Base-by-base conservation (phyloP, 805 yeast genomes). In the Wickerhamiella musiphila region DNA sequence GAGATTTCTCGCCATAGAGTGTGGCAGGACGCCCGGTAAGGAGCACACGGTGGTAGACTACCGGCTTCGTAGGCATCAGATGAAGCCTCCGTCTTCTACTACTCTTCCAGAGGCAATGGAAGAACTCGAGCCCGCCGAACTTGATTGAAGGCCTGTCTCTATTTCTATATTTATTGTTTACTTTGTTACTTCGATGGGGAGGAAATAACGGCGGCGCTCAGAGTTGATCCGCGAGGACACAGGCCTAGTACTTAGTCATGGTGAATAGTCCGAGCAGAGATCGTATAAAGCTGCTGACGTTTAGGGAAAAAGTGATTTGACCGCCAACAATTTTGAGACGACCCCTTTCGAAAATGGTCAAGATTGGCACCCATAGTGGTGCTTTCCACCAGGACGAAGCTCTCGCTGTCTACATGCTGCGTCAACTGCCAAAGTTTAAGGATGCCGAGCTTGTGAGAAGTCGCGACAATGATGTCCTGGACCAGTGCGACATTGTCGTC, bases 361-460 rank as follows among this genome's bases (percentile, higher is more conserved):
- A 69, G 47, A 78, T 84, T 35, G 86, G 94, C 49, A 84, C 94
- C 9, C 61, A 52, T 37, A 47, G 47, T 30, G 98, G 98, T 6
- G 67, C 83, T 0, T 90, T 90, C 64, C 98, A 90, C 51, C 96
- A 96, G 8, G 98, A 90, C 54, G 98, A 90, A 54, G 73, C 93
- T 8, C 65, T 90, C 32, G 98, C 96, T 2, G 94, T 86, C 3
- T 84, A 66, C 53, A 72, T 90, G 76, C 60, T 90, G 35, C 70
- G 67, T 43, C 58, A 70, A 13, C 57, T 86, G 29, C 90, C 93
- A 6, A 63, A 66, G 51, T 90, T 56, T 54, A 49, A 66, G 29
- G 61, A 70, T 37, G 73, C 93, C 14, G 63, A 61, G 33, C 62
- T 90, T 14, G 68, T 79, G 14, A 73, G 98, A 53, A 78, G 94